phyloP scores from a whole-genome alignment of 2,329 filamentous ascomycete species.

The Xylaria sp. region DNA sequence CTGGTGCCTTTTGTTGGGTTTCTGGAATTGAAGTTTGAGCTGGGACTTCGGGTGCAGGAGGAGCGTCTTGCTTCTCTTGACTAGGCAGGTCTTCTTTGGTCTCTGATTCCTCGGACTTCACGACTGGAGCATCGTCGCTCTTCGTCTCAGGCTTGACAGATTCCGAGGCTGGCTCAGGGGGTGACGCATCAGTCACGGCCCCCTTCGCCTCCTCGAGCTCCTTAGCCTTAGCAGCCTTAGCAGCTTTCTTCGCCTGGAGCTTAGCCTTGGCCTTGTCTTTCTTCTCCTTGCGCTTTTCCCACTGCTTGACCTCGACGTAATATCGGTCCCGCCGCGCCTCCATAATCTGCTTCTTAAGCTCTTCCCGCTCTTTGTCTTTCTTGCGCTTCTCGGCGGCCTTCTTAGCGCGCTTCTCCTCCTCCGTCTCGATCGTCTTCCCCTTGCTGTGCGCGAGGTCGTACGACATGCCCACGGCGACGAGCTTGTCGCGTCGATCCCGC shows the following conservation, averaged over 20 bases:
- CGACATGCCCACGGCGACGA: slow-evolving; percentile 74
- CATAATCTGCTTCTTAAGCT: slow-evolving; percentile 53
- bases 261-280: slow-evolving; percentile 54
- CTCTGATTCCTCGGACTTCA: slow-evolving; percentile 24
- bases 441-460: slow-evolving; percentile 79
- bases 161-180: slow-evolving; percentile 27
- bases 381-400: slow-evolving; percentile 59
- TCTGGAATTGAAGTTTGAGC: neutral
- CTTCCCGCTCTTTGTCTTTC: slow-evolving; percentile 54
- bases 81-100: neutral
- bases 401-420: slow-evolving; percentile 60
- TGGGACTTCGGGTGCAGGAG: neutral
- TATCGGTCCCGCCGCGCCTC: slow-evolving; percentile 48
- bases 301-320: slow-evolving; percentile 54
- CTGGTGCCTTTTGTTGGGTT: slow-evolving; percentile 9
- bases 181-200: slow-evolving; percentile 40
- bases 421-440: slow-evolving; percentile 62
- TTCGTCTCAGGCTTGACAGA: slow-evolving; percentile 21
- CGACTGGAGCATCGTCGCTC: slow-evolving; percentile 3
- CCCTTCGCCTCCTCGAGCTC: slow-evolving; percentile 37
- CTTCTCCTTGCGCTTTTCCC: slow-evolving; percentile 54
- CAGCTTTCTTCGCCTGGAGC: slow-evolving; percentile 49
- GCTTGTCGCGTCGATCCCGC: slow-evolving; percentile 73
- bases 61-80: neutral
- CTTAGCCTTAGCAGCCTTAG: slow-evolving; percentile 42